Base-by-base conservation (phyloP, 2,329 filamentous ascomycete genomes). In the Colletotrichum lentis region DNA sequence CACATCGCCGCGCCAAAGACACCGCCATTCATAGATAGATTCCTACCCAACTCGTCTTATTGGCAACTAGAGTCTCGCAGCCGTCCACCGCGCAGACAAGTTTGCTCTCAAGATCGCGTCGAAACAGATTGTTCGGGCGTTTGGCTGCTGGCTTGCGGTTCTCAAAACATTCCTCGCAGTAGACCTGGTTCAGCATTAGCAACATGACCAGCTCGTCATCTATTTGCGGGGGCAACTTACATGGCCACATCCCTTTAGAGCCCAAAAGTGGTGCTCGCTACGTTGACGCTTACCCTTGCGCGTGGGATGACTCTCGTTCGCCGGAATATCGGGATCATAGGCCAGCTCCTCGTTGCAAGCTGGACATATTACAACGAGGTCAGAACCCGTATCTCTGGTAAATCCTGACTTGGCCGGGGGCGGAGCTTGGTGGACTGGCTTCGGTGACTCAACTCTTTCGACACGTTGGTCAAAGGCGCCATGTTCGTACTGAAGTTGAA, bases 171-270 rank as follows among this genome's bases (percentile, higher is more conserved):
- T 81, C 80, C 66, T 83, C 84, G 77, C 88, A 90, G 74, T 88
- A 90, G 16, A 90, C 88, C 88, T 90, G 49, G 12, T 11, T 20
- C 20, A 20, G 16, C 24, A 20, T 43, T 0, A 31, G 58, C 16
- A 62, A 35, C 16, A 41, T n/a, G 12, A 20, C 3, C 14, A n/a
- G 77, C 83, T 74, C 85, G 27, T 16, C 11, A 39, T 22, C 20
- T 11, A 5, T 18, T 35, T 35, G 11, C 46, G 6, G 14, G 52
- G 73, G 24, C 65, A 35, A 77, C 84, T 75, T 85, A 98, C 96
- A 81, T 99, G 96, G 71, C 96, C 96, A 77, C 96, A 99, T 59
- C 86, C 86, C 79, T 94, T 97, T 43, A 96, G 85, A 0, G 96
- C 91, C 94, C 94, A 98, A 70, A 98, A 95, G 74, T 97, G 91